Evolutionary conservation across 2,329 filamentous ascomycete species (phyloP), one percentile per base, ranked within the genome.

Genomic region (Fusarium graminum): DNA sequence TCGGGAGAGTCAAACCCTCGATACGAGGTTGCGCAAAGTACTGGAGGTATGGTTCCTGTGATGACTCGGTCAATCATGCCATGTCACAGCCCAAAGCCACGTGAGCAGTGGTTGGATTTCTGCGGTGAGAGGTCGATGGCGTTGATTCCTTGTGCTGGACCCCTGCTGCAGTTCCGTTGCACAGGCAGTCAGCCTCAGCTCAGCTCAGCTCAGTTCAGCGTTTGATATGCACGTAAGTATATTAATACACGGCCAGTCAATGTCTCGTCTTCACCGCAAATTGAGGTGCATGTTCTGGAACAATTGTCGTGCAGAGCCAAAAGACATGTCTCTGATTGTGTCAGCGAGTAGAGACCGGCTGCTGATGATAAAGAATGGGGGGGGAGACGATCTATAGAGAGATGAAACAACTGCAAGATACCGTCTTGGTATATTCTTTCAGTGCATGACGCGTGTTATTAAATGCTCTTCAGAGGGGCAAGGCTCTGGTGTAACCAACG

Each of bases 111-210:
- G 22, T 26, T 16, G 7, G 46, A 32, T 50, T 47, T 41, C 59
- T 69, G 69, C 52, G 19, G 69, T 70, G 69, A 34, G 59, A 67
- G 62, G 59, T 57, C 52, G 67, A 72, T 72, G 69, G 69, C 65
- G 69, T 72, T 55, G 52, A 30, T 58, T 52, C 52, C 56, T 63
- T 65, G 54, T 65, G 59, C 17, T 39, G 16, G 28, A 40, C 43
- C 58, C 53, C 52, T 65, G 52, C 46, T 50, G 53, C 51, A 47
- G 52, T 47, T 54, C 38, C 14, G 69, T 68, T 59, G 36, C 41
- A 68, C 63, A 46, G 6, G 26, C n/a, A 52, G 42, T 39, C 59
- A 68, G 44, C 60, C 56, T 57, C 63, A 53, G 51, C 60, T 32
- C 30, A 32, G 30, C 52, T 52, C 45, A 52, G 45, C 45, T 56